These are phyloP conservation scores for Heliosperma pusillum DNA, from an alignment of 148 eudicot species.

Conservation along the genomic window DNA sequence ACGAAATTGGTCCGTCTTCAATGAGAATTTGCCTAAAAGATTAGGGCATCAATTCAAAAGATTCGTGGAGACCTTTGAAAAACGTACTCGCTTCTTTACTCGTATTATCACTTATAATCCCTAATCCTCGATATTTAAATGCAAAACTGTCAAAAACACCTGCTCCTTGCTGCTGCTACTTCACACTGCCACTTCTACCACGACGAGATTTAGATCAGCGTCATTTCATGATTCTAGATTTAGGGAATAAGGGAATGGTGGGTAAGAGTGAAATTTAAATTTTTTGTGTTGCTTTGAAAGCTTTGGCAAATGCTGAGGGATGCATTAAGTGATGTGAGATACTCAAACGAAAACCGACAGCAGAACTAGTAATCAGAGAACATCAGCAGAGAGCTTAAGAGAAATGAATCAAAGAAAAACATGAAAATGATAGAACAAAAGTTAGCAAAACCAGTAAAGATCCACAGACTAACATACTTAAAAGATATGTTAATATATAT, in stretches of 20 bases:
- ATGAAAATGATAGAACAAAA: not conserved
- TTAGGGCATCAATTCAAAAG: not conserved
- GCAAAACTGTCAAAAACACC: not conserved
- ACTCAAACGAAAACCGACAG: not conserved
- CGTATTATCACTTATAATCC: too few species aligned
- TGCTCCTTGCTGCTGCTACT: not conserved
- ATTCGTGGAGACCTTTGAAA: not conserved
- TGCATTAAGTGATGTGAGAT: too few species aligned
- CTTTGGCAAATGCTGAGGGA: too few species aligned
- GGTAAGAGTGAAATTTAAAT: too few species aligned
- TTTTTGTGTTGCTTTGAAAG: too few species aligned
- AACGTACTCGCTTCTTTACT: not conserved
- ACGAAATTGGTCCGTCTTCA: too few species aligned
- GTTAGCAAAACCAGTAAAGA: slow-evolving; percentile 13
- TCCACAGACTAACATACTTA: slow-evolving; percentile 14
- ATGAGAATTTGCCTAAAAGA: too few species aligned
- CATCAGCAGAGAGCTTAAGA: not conserved
- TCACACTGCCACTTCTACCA: not conserved
- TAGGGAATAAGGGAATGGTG: too few species aligned
- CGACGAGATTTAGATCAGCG: not conserved
- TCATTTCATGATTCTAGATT: not conserved
- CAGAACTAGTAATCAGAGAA: not conserved
- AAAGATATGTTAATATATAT: not conserved
- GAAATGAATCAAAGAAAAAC: not conserved
- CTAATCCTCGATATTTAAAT: not conserved